Percentiles rank a stretch among this genome's conserved stretches.
These are phyloP conservation scores for Chaetoceros tenuissimus DNA, from an alignment of 108 stramenopile species.

Conservation along the genomic window DNA sequence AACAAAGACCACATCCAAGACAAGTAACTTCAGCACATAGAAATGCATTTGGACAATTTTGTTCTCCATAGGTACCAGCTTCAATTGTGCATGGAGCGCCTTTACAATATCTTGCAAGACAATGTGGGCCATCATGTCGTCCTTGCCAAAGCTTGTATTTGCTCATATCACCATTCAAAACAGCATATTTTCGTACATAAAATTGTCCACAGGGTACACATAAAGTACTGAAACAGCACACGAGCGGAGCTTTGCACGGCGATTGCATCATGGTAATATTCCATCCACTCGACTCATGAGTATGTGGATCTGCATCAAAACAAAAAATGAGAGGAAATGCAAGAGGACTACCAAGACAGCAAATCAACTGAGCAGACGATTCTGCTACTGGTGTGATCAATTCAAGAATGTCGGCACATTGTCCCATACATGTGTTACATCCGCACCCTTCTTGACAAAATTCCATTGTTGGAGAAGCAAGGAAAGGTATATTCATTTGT, in stretches of 20 bases:
- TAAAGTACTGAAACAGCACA: conserved; percentile 31
- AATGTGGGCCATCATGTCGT: conserved; percentile 51
- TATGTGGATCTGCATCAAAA: conserved; percentile 37
- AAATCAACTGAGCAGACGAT: conserved; percentile 38
- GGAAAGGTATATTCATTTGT: no score
- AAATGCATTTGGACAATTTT: conserved; percentile 34
- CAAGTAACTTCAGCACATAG: conserved; percentile 39
- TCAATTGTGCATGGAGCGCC: conserved; percentile 46
- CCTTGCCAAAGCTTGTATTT: conserved; percentile 63
- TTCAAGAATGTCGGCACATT: conserved; percentile 19
- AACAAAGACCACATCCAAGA: conserved; percentile 38
- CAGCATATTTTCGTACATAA: conserved; percentile 23
- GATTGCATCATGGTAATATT: conserved; percentile 38
- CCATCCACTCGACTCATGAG: conserved; percentile 36
- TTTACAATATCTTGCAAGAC: conserved; percentile 36
- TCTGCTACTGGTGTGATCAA: conserved; percentile 34
- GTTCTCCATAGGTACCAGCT: conserved; percentile 52
- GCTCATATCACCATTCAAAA: conserved; percentile 49
- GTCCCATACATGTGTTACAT: not conserved
- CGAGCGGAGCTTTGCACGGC: conserved; percentile 17
- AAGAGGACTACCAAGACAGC: conserved; percentile 48
- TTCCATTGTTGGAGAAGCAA: no score
- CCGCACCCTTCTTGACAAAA: conserved; percentile 43
- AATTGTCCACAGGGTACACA: conserved; percentile 46
- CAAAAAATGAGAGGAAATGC: conserved; percentile 60